Percentiles rank a stretch among this genome's conserved stretches.
Conservation (phyloP, 106 monocot genomes). For the Dendrobium nobile region DNA sequence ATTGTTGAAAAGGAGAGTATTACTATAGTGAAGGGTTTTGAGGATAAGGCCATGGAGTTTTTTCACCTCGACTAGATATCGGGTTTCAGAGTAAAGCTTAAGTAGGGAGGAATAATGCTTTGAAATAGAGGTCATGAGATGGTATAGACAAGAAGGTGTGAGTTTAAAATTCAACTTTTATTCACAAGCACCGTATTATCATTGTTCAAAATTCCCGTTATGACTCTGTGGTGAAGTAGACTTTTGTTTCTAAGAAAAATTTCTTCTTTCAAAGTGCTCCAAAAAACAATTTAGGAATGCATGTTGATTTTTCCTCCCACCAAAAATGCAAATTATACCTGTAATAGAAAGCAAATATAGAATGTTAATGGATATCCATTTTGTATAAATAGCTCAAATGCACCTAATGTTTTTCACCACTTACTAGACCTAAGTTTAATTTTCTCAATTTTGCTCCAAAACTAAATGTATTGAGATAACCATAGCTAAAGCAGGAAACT, state of each 20-base stretch:
- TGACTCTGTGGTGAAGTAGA: neutral
- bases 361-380: neutral
- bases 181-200: neutral
- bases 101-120: constrained; percentile 39
- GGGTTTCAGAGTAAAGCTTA: constrained; percentile 21
- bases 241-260: neutral
- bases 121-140: constrained; percentile 11
- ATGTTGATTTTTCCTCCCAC: neutral
- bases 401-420: neutral
- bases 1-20: constrained; percentile 51
- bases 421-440: neutral
- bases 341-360: neutral
- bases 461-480: neutral
- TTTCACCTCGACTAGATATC: constrained; percentile 19
- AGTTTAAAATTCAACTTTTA: neutral
- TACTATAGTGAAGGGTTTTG: constrained; percentile 22
- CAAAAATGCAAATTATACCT: neutral
- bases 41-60: constrained; percentile 50
- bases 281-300: neutral
- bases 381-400: neutral
- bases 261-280: neutral
- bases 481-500: no score
- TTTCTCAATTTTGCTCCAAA: neutral
- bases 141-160: neutral
- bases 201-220: neutral